A percentile compares a stretch with the other conserved stretches of the same genome.
Evolutionary conservation across 1,284 basidiomycete species (phyloP).

Genomic region (Ceratobasidium sp.): DNA sequence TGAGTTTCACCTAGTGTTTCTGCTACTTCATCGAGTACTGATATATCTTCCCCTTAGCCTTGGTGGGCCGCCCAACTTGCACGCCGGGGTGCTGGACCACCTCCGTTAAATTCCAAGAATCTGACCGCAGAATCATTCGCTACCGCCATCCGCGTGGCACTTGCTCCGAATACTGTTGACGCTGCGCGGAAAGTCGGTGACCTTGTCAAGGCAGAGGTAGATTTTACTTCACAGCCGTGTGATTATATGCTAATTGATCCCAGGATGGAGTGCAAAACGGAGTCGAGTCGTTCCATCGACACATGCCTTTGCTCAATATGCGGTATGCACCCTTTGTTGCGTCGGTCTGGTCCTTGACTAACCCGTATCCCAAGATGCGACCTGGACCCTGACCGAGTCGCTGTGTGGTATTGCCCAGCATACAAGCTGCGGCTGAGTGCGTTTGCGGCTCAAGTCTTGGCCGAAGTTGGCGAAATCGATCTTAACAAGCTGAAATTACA

Average conservation of each 20-base stretch:
- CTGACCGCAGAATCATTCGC: constrained; percentile 60
- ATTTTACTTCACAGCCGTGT: constrained; percentile 16
- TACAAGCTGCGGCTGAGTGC: constrained; percentile 60
- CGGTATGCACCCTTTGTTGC: constrained; percentile 45
- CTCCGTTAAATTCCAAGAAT: constrained; percentile 62
- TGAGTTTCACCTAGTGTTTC: no score
- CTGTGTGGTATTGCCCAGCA: constrained; percentile 64
- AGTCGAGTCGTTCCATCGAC: constrained; percentile 63
- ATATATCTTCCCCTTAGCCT: neutral
- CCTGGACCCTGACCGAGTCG: constrained; percentile 57
- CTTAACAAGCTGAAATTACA: constrained; percentile 56
- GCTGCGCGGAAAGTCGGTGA: constrained; percentile 60
- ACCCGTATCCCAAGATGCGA: constrained; percentile 56
- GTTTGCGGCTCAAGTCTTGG: constrained; percentile 59
- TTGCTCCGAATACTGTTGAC: constrained; percentile 54
- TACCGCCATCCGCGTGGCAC: constrained; percentile 59
- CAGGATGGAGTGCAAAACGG: constrained; percentile 59
- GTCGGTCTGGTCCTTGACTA: neutral
- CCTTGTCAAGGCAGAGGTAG: constrained; percentile 59
- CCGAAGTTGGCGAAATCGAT: constrained; percentile 55
- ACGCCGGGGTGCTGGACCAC: constrained; percentile 62
- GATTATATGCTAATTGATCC: no score
- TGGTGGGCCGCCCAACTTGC: constrained; percentile 8
- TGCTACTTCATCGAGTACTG: no score
- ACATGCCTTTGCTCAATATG: constrained; percentile 68